Evolutionary conservation across 2,329 filamentous ascomycete genomes (phyloP), one percentile per base, ranked within the genome.

Genomic region (Cyphellophora attinorum): DNA sequence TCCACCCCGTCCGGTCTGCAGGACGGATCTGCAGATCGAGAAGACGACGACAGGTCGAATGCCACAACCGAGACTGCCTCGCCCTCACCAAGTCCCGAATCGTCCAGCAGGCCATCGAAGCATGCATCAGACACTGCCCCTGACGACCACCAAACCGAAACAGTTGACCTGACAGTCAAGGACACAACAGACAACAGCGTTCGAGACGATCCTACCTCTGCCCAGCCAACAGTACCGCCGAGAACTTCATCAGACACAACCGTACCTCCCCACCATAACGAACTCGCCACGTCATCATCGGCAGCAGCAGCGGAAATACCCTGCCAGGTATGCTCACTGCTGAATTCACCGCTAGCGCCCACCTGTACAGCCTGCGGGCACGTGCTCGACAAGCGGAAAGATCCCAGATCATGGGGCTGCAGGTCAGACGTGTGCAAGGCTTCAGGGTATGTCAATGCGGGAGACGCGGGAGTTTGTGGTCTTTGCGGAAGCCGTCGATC

Each of bases 321-420:
- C 11, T 82, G 82, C 50, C 60, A 68, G 1, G 62, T 81, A 35
- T 93, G 85, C 56, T 85, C 82, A 0, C 72, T 81, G 33, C 59
- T 62, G 33, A 88, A 85, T 51, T 59, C 67, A 5, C 31, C 51
- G 1, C 49, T 52, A 6, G 61, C 72, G 5, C 56, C 75, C 2
- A 81, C 73, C 3, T 91, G 85, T 54, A 58, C 57, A 5, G 68
- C 79, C 34, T 91, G 85, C 54, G 70, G 76, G 15, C 75, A 89
- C 44, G 81, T 88, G 2, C 59, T 89, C 2, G 65, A 72, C 29
- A 58, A 65, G 1, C 51, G 58, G 1, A 67, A 68, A 32, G 64
- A 78, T 29, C 59, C 67, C 0, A 58, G 64, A 12, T 59, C 70
- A n/a, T 89, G 84, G 83, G 59, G 58, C 31, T 89, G 83, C 52